These are phyloP conservation scores for Combretum micranthum DNA, from an alignment of 345 rosid genomes.

Conservation along the genomic window DNA sequence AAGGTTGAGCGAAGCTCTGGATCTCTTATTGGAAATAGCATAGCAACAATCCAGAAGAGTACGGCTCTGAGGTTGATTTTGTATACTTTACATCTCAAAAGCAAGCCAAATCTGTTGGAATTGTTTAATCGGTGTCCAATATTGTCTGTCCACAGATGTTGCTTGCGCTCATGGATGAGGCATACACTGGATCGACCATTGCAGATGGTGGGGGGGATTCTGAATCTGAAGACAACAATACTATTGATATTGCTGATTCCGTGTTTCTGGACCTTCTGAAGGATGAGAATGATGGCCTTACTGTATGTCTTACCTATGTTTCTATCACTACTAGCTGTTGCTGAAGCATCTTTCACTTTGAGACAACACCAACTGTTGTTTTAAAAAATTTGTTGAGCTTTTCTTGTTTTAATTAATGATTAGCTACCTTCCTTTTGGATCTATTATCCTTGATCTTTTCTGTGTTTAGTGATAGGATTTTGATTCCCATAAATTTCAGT, in stretches of 20 bases:
- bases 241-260: slow-evolving; percentile 80
- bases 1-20: slow-evolving; percentile 86
- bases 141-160: slow-evolving; percentile 63
- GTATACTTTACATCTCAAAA: slow-evolving; percentile 2
- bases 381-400: no score
- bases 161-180: slow-evolving; percentile 98
- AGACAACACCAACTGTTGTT: no score
- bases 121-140: not conserved
- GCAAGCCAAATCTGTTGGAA: not conserved
- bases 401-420: no score
- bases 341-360: no score
- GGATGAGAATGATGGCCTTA: slow-evolving; percentile 97
- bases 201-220: slow-evolving; percentile 87
- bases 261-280: slow-evolving; percentile 90
- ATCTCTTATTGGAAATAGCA: slow-evolving; percentile 81
- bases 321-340: not conserved
- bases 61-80: slow-evolving; percentile 76
- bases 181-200: slow-evolving; percentile 94
- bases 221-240: slow-evolving; percentile 81
- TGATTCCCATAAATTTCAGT: no score
- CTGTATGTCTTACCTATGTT: slow-evolving; percentile 38
- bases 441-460: no score
- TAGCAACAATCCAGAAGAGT: slow-evolving; percentile 91
- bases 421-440: no score
- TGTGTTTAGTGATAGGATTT: no score